Conservation (phyloP, 331 rosid genomes). For the Quercus lobata region DNA sequence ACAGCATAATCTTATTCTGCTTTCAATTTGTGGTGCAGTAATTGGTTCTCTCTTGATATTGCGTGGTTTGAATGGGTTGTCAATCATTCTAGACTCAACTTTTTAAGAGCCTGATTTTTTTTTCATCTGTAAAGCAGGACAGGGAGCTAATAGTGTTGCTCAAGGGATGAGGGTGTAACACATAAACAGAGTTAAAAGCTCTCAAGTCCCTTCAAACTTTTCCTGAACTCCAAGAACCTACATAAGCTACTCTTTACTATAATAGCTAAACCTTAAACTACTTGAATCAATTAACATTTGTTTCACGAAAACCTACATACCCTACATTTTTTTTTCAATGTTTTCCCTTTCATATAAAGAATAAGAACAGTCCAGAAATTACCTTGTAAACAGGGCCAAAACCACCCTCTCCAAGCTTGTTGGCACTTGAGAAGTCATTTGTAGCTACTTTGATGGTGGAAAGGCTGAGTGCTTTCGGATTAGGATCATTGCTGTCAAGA, state of each 20-base stretch:
- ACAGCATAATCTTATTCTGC: background rate
- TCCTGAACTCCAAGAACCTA: background rate
- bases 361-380: background rate
- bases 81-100: background rate
- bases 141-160: background rate
- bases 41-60: background rate
- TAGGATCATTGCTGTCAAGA: slow-evolving; percentile 24
- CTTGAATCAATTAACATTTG: background rate
- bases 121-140: background rate
- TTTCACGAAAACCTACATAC: background rate
- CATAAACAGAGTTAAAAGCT: background rate
- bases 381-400: slow-evolving; percentile 63
- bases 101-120: background rate
- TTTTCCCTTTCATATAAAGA: background rate
- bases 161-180: background rate
- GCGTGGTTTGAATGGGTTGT: background rate
- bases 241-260: background rate
- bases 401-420: slow-evolving; percentile 67
- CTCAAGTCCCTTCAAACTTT: background rate
- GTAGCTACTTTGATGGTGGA: slow-evolving; percentile 44
- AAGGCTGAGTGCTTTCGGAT: slow-evolving; percentile 34
- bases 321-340: too few relatives aligned
- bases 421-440: slow-evolving; percentile 41
- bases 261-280: background rate
- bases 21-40: background rate